Conservation (phyloP, 176 grass and related monocot genomes). For the Avena insularis region DNA sequence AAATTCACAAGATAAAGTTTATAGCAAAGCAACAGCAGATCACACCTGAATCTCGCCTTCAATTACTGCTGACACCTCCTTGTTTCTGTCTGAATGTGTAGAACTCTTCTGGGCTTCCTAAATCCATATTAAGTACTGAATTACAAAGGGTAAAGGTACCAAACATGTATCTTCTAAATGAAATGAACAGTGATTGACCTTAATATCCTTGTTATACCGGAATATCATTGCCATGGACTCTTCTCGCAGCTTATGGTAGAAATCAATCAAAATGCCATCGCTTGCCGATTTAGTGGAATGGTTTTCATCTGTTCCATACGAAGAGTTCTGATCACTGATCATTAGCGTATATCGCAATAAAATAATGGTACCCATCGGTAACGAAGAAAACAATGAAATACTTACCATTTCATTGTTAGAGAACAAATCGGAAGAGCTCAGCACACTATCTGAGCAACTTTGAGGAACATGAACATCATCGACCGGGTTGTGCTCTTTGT, state of each 20-base stretch:
- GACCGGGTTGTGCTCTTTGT: conserved; percentile 6
- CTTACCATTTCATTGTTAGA: conserved; percentile 58
- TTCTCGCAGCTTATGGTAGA: conserved; percentile 52
- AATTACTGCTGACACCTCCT: background rate
- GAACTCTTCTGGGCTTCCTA: conserved; percentile 24
- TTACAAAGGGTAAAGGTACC: conserved; percentile 14
- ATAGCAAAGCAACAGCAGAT: conserved; percentile 14
- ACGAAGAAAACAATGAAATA: conserved; percentile 13
- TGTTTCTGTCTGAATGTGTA: conserved; percentile 21
- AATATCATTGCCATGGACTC: conserved; percentile 41
- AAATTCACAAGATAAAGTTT: conserved; percentile 16
- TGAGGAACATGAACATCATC: background rate
- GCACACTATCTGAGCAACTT: conserved; percentile 31
- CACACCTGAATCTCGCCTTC: conserved; percentile 44
- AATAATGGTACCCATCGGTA: background rate
- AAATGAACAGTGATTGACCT: conserved; percentile 33
- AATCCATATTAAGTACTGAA: conserved; percentile 30
- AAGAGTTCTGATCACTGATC: conserved; percentile 61
- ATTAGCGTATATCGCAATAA: conserved; percentile 43
- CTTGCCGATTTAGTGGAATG: conserved; percentile 44
- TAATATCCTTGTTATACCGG: conserved; percentile 34
- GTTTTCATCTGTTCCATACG: conserved; percentile 57
- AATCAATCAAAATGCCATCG: conserved; percentile 44
- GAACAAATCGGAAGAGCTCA: conserved; percentile 49
- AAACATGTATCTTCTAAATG: background rate